phyloP scores from a whole-genome alignment of 306 rosid species.

The Glycine soja region DNA sequence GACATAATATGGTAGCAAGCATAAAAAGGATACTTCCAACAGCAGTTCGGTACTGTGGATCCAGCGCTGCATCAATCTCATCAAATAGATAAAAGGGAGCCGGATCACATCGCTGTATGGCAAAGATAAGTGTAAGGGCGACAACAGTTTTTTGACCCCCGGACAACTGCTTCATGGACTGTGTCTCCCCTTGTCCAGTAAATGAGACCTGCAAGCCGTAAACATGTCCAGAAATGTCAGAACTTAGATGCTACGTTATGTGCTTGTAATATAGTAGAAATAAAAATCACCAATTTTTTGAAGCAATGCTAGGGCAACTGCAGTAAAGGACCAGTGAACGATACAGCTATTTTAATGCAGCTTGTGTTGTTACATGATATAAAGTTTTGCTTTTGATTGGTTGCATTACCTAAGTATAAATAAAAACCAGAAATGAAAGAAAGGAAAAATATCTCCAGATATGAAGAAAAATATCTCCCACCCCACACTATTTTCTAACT shows the following conservation, averaged over 20 bases:
- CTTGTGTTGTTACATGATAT: slow-evolving; percentile 7
- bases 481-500: slow-evolving; percentile 1
- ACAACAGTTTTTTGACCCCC: slow-evolving; percentile 99
- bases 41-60: slow-evolving; percentile 97
- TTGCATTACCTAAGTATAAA: slow-evolving; percentile 22
- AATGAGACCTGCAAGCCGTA: slow-evolving; percentile 82
- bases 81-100: slow-evolving; percentile 98
- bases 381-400: not conserved
- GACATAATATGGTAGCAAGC: slow-evolving; percentile 27
- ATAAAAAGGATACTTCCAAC: slow-evolving; percentile 92
- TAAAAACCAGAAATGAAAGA: slow-evolving; percentile 8
- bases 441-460: slow-evolving; percentile 26
- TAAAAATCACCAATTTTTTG: slow-evolving; percentile 3
- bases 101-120: slow-evolving; percentile 99
- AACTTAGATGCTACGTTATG: not conserved
- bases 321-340: slow-evolving; percentile 15
- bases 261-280: not conserved
- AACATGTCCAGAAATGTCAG: slow-evolving; percentile 38
- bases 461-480: slow-evolving; percentile 20
- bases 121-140: slow-evolving; percentile 96
- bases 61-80: slow-evolving; percentile 98
- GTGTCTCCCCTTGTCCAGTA: slow-evolving; percentile 98
- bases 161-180: slow-evolving; percentile 98
- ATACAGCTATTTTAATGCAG: not conserved
- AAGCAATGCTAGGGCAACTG: slow-evolving; percentile 30